Percentiles rank a stretch among this genome's conserved stretches.
Evolutionary conservation across 2,329 filamentous ascomycete genomes (phyloP).

Genomic region (Parafenestella ontariensis): DNA sequence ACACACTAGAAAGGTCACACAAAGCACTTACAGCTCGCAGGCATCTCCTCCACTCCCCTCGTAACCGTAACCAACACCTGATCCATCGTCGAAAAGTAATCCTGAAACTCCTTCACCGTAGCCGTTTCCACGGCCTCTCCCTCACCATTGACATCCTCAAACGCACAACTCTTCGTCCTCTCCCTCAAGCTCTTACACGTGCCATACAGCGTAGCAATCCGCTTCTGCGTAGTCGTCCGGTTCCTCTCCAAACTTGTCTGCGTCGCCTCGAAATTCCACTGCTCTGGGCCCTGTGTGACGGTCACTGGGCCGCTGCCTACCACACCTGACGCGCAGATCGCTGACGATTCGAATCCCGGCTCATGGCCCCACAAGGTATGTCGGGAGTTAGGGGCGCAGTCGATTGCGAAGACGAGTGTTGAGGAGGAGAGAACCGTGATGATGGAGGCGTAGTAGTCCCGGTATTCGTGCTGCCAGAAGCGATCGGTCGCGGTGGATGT

Average conservation of each 20-base stretch:
- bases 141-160: conserved; percentile 4
- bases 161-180: conserved; percentile 14
- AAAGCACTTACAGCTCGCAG: conserved; percentile 5
- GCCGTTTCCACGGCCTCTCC: not conserved
- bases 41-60: conserved; percentile 8
- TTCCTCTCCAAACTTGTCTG: not conserved
- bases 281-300: conserved; percentile 12
- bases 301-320: conserved; percentile 8
- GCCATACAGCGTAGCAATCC: conserved; percentile 1
- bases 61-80: conserved; percentile 13
- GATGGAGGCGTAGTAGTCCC: conserved; percentile 16
- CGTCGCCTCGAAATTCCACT: conserved; percentile 5
- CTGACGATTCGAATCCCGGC: conserved; percentile 5
- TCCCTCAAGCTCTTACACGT: conserved; percentile 3
- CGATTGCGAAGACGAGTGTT: conserved; percentile 14
- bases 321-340: conserved; percentile 7
- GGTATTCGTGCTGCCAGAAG: conserved; percentile 13
- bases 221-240: not conserved
- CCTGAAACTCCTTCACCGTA: conserved; percentile 4
- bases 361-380: conserved; percentile 4
- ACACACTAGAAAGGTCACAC: not conserved
- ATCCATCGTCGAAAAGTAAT: conserved; percentile 13
- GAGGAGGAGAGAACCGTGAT: conserved; percentile 12
- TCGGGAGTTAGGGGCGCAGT: not conserved
- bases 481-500: not conserved